Conservation (phyloP, 768 basidiomycete species). For the Panaeolus papilionaceus region DNA sequence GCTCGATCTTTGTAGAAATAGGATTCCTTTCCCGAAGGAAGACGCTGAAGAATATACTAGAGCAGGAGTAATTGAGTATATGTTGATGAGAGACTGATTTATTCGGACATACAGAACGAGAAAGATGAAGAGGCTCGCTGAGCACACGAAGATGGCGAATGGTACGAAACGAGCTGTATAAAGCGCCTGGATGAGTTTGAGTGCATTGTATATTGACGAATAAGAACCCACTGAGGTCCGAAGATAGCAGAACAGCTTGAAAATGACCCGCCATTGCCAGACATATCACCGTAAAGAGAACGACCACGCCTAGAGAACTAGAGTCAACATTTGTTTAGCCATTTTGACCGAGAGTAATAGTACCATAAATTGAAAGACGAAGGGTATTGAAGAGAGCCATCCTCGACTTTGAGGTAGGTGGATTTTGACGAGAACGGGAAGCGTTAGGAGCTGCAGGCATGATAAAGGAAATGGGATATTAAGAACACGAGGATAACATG, state of each 20-base stretch:
- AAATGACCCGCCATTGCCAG: conserved; percentile 83
- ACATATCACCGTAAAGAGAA: conserved; percentile 80
- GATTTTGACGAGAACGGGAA: conserved; percentile 35
- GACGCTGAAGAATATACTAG: conserved; percentile 69
- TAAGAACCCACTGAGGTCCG: conserved; percentile 74
- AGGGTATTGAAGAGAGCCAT: conserved; percentile 81
- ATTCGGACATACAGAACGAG: conserved; percentile 60
- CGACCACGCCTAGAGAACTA: conserved; percentile 55
- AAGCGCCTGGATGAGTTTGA: conserved; percentile 4
- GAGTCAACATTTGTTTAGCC: conserved; percentile 11
- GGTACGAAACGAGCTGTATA: conserved; percentile 82
- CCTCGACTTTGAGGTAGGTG: conserved; percentile 41
- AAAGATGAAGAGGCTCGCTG: conserved; percentile 71
- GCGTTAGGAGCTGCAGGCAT: conserved; percentile 42
- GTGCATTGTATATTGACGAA: not conserved
- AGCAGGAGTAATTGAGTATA: not conserved
- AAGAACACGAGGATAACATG: conserved; percentile 14
- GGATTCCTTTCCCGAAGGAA: conserved; percentile 74
- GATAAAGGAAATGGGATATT: conserved; percentile 42
- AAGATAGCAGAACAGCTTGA: conserved; percentile 69
- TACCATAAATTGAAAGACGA: conserved; percentile 72
- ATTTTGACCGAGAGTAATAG: conserved; percentile 21
- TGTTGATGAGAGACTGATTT: not conserved
- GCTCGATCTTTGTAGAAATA: conserved; percentile 78
- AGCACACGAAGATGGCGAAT: conserved; percentile 83